Conservation (phyloP, 345 rosid genomes). For the Durio zibethinus region DNA sequence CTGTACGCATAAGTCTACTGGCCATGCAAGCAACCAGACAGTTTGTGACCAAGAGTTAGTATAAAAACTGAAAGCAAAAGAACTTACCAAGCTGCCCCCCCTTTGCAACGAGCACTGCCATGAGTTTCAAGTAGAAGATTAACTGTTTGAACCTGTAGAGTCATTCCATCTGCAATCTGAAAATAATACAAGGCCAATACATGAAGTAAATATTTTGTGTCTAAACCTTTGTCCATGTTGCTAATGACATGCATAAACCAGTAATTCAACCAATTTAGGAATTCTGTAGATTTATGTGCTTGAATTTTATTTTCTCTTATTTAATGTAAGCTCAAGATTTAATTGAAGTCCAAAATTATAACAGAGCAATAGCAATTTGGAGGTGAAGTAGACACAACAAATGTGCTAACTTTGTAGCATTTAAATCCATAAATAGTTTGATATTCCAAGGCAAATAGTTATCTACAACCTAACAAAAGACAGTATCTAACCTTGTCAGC, state of each 20-base stretch:
- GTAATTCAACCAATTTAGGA: background rate
- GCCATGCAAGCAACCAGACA: background rate
- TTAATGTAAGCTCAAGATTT: background rate
- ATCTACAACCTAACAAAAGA: conserved; percentile 9
- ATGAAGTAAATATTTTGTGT: conserved; percentile 8
- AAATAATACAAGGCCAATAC: conserved; percentile 19
- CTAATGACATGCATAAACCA: background rate
- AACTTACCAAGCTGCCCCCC: conserved; percentile 91
- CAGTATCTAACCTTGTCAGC: conserved; percentile 83
- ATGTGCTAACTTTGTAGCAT: background rate
- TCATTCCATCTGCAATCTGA: conserved; percentile 99
- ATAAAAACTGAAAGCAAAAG: background rate
- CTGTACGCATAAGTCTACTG: background rate
- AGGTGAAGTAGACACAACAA: background rate
- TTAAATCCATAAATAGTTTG: background rate
- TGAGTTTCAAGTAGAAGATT: conserved; percentile 93
- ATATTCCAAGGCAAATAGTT: background rate
- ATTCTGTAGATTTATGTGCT: background rate
- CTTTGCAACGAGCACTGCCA: conserved; percentile 59
- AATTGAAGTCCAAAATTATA: background rate
- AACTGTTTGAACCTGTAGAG: conserved; percentile 76
- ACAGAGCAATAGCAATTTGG: background rate
- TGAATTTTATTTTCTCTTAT: background rate
- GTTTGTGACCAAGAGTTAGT: background rate
- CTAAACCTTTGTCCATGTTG: conserved; percentile 8